phyloP scores from a whole-genome alignment of 345 rosid genomes.

The Bruguiera gymnorhiza region DNA sequence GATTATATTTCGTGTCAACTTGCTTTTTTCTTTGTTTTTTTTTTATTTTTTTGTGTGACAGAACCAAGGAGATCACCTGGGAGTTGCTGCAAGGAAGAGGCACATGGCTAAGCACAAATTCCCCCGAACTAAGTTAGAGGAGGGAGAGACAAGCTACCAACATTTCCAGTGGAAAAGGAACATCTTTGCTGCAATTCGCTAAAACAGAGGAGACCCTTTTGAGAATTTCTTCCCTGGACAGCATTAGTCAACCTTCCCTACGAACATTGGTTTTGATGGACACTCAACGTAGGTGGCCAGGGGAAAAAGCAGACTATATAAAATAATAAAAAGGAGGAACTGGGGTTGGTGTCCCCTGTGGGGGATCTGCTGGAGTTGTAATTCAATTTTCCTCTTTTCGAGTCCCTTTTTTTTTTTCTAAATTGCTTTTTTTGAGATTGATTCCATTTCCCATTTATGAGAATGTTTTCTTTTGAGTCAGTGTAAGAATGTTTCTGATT shows the following conservation, averaged over 20 bases:
- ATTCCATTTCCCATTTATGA: too few species aligned
- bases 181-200: conserved; percentile 43
- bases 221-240: too few species aligned
- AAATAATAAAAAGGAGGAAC: background rate
- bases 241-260: background rate
- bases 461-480: too few species aligned
- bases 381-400: background rate
- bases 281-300: conserved; percentile 2
- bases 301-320: conserved; percentile 2
- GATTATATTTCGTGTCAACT: background rate
- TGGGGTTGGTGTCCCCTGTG: background rate
- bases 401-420: too few species aligned
- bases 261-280: background rate
- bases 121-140: conserved; percentile 48
- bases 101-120: conserved; percentile 60
- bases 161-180: conserved; percentile 55
- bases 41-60: conserved; percentile 8
- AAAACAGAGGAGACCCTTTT: background rate
- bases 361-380: background rate
- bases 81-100: conserved; percentile 50
- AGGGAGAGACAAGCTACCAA: conserved; percentile 28
- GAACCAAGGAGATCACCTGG: conserved; percentile 46
- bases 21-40: background rate
- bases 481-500: too few species aligned
- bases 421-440: too few species aligned